Conservation (phyloP, 225 moss, liverwort and hornwort genomes). For the Bryoerythrophyllum caledonicum region DNA sequence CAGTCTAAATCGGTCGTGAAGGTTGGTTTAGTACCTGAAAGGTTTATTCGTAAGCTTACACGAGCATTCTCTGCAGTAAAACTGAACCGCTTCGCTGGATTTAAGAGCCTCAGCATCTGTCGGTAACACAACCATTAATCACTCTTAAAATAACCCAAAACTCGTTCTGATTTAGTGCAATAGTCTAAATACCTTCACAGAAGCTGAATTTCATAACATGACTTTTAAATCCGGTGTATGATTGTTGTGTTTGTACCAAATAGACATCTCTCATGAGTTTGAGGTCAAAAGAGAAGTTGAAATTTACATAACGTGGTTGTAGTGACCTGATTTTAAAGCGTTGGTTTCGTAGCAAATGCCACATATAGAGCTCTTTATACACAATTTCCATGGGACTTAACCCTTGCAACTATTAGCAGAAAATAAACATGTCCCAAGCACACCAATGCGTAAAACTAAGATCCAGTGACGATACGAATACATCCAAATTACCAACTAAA, state of each 20-base stretch:
- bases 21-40: conserved; percentile 51
- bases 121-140: conserved; percentile 17
- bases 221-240: too few relatives aligned
- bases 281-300: too few relatives aligned
- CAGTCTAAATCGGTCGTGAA: not conserved
- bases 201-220: not conserved
- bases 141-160: not conserved
- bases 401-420: not conserved
- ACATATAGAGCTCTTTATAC: too few relatives aligned
- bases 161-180: not conserved
- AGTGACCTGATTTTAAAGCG: too few relatives aligned
- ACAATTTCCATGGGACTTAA: not conserved
- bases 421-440: not conserved
- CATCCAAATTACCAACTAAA: not conserved
- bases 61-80: conserved; percentile 73
- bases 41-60: conserved; percentile 56
- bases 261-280: too few relatives aligned
- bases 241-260: too few relatives aligned
- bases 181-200: not conserved
- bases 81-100: conserved; percentile 43
- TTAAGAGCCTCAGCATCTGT: conserved; percentile 71
- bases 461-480: too few relatives aligned
- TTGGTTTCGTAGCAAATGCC: too few relatives aligned
- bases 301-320: too few relatives aligned
- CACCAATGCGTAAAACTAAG: not conserved